Evolutionary conservation across 495 filamentous ascomycete species (phyloP), one percentile per base, ranked within the genome.

Genomic region (Talaromyces wortmannii): DNA sequence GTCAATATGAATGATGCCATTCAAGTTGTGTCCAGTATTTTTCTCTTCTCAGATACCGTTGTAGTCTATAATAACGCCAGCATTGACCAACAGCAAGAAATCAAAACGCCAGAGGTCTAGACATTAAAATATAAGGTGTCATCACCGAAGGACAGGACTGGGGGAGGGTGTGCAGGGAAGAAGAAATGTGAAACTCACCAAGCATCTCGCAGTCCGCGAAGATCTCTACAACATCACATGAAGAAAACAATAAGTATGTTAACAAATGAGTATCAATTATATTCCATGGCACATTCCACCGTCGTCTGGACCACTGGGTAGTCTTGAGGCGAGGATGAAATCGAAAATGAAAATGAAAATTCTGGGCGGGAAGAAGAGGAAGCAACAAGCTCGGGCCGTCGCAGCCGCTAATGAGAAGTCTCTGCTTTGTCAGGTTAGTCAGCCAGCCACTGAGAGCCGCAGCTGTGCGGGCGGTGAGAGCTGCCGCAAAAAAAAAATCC

Each of bases 11-110:
- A 29, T 32, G 36, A 40, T 40, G 23, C 13, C 13, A 13, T 40
- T 40, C 36, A 40, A 40, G 36, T 40, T 40, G 36, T 31, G 8
- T 13, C 48, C 23, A 51, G 36, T 62, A 51, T 31, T 51, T 63
- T 60, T 54, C 60, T 73, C 73, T 78, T 79, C 82, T 95, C 91
- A 95, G 91, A 96, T 95, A 96, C 91, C 91, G 91, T 95, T 95
- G 91, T 95, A 96, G 91, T 95, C 90, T 87, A 79, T 82, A 79
- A 82, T 81, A 70, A 67, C 70, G 78, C 82, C 75, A 78, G 80
- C 91, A 96, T 77, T 64, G 87, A 81, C 76, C 75, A 82, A 81
- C 77, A 74, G 83, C 73, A 76, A 83, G 84, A 90, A 88, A 84
- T 87, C 83, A 86, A 79, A 72, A 78, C 78, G 76, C 78, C 78